phyloP scores from a whole-genome alignment of 2,329 filamentous ascomycete species.

The Penicillium capsulatum region DNA sequence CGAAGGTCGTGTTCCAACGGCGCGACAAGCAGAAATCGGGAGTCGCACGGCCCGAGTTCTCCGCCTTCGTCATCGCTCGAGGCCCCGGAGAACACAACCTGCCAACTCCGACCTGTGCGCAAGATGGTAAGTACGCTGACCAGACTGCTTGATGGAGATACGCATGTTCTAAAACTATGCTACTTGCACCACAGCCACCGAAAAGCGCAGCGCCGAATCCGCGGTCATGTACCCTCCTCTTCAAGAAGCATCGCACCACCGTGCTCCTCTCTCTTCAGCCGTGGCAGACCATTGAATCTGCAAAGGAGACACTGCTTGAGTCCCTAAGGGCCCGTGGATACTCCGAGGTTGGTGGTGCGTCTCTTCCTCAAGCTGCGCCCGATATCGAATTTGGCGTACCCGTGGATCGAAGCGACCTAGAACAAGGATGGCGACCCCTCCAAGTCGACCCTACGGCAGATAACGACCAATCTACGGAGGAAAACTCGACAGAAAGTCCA shows the following conservation, averaged over 20 bases:
- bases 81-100: neutral
- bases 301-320: conserved; percentile 57
- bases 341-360: conserved; percentile 36
- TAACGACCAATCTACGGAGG: conserved; percentile 25
- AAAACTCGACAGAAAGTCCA: conserved; percentile 11
- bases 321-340: conserved; percentile 49
- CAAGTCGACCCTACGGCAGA: conserved; percentile 28
- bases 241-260: conserved; percentile 69
- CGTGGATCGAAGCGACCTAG: conserved; percentile 46
- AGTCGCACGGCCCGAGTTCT: conserved; percentile 7
- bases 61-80: conserved; percentile 15
- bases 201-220: conserved; percentile 34
- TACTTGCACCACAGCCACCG: no score
- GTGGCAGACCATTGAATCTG: conserved; percentile 52
- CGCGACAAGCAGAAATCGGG: conserved; percentile 14
- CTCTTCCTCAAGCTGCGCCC: conserved; percentile 37
- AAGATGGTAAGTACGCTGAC: conserved; percentile 17
- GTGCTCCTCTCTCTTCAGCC: conserved; percentile 64
- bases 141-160: no score
- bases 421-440: conserved; percentile 49
- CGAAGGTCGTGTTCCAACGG: conserved; percentile 1
- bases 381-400: conserved; percentile 48
- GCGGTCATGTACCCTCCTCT: conserved; percentile 60
- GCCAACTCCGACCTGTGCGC: neutral
- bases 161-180: no score